phyloP scores from a whole-genome alignment of 805 yeast species.

The Kazachstania psychrophila region DNA sequence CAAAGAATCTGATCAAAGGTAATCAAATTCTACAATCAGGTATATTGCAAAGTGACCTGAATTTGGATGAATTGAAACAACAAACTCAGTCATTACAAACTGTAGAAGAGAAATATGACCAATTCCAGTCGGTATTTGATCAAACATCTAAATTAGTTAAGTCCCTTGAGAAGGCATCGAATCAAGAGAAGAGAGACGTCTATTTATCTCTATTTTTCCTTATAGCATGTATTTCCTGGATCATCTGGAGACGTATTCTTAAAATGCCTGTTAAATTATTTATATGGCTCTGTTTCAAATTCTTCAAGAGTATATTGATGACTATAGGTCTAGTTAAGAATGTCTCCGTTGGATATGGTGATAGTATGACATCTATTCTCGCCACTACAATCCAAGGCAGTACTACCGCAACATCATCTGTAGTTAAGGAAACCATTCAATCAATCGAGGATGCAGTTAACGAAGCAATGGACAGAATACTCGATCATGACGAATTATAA shows the following conservation, averaged over 20 bases:
- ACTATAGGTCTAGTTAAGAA: conserved; percentile 20
- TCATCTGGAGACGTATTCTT: conserved; percentile 30
- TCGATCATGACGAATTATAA: conserved; percentile 18
- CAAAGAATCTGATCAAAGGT: conserved; percentile 25
- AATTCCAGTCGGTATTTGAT: conserved; percentile 21
- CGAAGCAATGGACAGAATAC: conserved; percentile 21
- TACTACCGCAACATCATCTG: background rate
- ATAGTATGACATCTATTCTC: conserved; percentile 1
- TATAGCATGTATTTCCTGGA: conserved; percentile 25
- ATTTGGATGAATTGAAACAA: conserved; percentile 26
- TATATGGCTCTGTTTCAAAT: conserved; percentile 27
- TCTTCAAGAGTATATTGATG: conserved; percentile 30
- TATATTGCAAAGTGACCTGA: conserved; percentile 29
- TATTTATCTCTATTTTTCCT: conserved; percentile 26
- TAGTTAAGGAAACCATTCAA: background rate
- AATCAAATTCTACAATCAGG: conserved; percentile 28
- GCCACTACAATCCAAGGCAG: background rate
- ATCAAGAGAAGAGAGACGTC: conserved; percentile 29
- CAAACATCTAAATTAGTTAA: conserved; percentile 27
- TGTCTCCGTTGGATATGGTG: too few species aligned
- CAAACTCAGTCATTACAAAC: conserved; percentile 25
- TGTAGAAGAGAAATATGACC: conserved; percentile 27
- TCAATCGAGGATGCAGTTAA: conserved; percentile 16
- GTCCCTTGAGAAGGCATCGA: conserved; percentile 24
- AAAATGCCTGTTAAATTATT: conserved; percentile 25